These are phyloP conservation scores for Toxicodendron radicans DNA, from an alignment of 345 rosid genomes.

Conservation along the genomic window DNA sequence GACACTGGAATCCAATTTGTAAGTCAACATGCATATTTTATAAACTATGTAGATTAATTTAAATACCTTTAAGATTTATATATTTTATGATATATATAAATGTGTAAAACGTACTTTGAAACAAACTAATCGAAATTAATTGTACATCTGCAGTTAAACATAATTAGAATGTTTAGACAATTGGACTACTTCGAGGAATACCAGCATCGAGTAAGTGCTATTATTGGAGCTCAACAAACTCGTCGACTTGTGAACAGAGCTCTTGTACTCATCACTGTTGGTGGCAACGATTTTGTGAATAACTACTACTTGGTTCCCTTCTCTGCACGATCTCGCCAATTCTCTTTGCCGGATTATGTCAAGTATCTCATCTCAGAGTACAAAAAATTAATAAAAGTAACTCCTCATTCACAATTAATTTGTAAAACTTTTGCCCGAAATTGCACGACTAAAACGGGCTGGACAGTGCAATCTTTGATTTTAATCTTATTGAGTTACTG, in stretches of 20 bases:
- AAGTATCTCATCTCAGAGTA: slow-evolving; percentile 61
- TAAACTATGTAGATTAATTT: too few species aligned
- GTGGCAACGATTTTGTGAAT: slow-evolving; percentile 82
- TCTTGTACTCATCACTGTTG: slow-evolving; percentile 63
- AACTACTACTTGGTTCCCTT: slow-evolving; percentile 78
- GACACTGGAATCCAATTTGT: slow-evolving; percentile 65
- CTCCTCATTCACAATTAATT: background rate
- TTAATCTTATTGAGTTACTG: background rate
- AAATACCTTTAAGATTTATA: too few species aligned
- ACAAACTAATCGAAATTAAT: too few species aligned
- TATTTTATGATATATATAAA: too few species aligned
- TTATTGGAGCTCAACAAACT: slow-evolving; percentile 45
- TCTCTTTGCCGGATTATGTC: slow-evolving; percentile 52
- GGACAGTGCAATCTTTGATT: too few species aligned
- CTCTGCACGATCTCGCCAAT: slow-evolving; percentile 79
- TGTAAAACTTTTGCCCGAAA: too few species aligned
- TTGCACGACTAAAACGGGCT: too few species aligned
- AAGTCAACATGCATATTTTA: slow-evolving; percentile 16
- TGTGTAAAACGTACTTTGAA: too few species aligned
- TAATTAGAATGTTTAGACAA: slow-evolving; percentile 61
- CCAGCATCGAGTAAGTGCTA: slow-evolving; percentile 52
- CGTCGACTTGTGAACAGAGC: slow-evolving; percentile 48
- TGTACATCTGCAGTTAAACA: slow-evolving; percentile 47
- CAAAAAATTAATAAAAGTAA: slow-evolving; percentile 50
- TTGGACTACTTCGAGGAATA: slow-evolving; percentile 58